Evolutionary conservation across 2,329 filamentous ascomycete species (phyloP), one percentile per base, ranked within the genome.

Genomic region (Botrytis galanthina): DNA sequence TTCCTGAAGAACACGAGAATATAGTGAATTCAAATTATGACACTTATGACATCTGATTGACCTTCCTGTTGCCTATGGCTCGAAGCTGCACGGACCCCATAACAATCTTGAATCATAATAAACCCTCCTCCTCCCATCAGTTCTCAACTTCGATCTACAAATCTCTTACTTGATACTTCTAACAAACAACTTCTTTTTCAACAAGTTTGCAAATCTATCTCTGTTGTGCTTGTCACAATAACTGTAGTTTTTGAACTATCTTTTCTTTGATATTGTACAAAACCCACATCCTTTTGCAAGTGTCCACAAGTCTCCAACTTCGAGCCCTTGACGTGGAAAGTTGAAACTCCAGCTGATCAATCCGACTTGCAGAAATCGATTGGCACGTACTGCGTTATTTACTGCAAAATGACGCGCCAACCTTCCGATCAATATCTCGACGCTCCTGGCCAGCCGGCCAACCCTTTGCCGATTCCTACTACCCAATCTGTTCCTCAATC

Each of bases 151-250:
- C 16, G 14, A 68, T 22, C 14, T 39, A 14, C 35, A 54, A 39
- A 22, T 9, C 64, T 54, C 9, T 48, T 57, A 14, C 26, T 68
- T 54, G 7, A 42, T 32, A 54, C 64, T 67, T 29, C 26, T 16
- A 16, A 14, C 16, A 42, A 29, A 68, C 35, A 42, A 42, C 35
- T 42, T n/a, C 16, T 22, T 42, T 42, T 32, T n/a, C 32, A 54
- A 39, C 14, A 22, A 57, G 26, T 57, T 22, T 29, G 7, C 35
- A 57, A 57, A 3, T 42, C 35, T 68, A 68, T 39, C 32, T 4
- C 29, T 68, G 35, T 32, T 68, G 48, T 57, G 64, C 48, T 42
- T 57, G 64, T 32, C 48, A 68, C 64, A 57, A 32, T 68, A 57
- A 39, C 51, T 42, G 16, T 42, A 42, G 48, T 35, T 57, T 54